Evolutionary conservation across 257 asterid species (phyloP), one percentile per base, ranked within the genome.

Genomic region (Eustoma russellianum): DNA sequence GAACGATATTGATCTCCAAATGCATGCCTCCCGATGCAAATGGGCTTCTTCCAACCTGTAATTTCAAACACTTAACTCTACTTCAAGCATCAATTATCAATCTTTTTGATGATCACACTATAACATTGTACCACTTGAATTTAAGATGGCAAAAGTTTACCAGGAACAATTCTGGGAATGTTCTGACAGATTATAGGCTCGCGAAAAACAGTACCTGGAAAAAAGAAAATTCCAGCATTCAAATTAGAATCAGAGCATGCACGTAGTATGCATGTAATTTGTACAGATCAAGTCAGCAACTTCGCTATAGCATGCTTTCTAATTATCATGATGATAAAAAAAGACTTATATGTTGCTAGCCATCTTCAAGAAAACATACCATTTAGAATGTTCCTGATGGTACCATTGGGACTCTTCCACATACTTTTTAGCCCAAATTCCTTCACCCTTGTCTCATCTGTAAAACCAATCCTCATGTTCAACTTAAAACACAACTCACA

Each of bases 341-440:
- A 13, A 48, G 3, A 24, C 2, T 24, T 24, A n/a, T n/a, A 28
- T 41, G 1, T 15, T 24, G 30, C 30, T 2, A 2, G 30, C 30
- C 30, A 24, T 24, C 30, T 38, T 8, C 43, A 7, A 38, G 41
- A 13, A 66, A 16, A 48, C 77, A 33, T 33, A 89, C 97, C 97
- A 62, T 89, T 67, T 66, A 89, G 66, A 46, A 89, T 83, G 69
- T 89, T 89, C 75, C 97, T 74, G 77, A 89, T 85, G 56, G 95
- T 89, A 75, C 97, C 97, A 61, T 85, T 89, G 71, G 97, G 97
- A 58, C 95, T 89, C 72, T 67, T 81, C 97, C 97, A 89, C 95
- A 85, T 89, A 33, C 77, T 46, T 65, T 89, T 89, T 61, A 89
- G 83, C 67, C 82, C 94, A 64, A 74, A 86, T 76, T 89, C 94